Conservation (phyloP, 2,329 filamentous ascomycete genomes). For the Colletotrichum phormii region DNA sequence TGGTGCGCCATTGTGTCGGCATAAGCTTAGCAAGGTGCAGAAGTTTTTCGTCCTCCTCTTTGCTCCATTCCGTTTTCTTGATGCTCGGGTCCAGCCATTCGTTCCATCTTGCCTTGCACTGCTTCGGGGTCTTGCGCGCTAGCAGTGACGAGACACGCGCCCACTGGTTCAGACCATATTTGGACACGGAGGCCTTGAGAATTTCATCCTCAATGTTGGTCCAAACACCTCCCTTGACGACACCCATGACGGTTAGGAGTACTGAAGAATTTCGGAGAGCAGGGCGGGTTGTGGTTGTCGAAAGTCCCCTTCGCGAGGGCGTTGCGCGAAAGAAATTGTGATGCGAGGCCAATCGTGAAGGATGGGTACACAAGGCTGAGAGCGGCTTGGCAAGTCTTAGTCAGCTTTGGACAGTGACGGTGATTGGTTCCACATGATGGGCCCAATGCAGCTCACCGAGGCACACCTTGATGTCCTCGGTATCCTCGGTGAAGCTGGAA, state of each 20-base stretch:
- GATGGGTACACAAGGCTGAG: slow-evolving; percentile 32
- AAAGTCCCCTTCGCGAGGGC: slow-evolving; percentile 25
- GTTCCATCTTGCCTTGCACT: slow-evolving; percentile 98
- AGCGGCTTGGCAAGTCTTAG: neutral
- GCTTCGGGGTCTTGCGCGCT: slow-evolving; percentile 96
- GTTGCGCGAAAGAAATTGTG: slow-evolving; percentile 9
- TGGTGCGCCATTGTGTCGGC: slow-evolving; percentile 99
- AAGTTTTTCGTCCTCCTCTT: slow-evolving; percentile 98
- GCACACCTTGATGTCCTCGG: neutral
- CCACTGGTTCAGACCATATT: slow-evolving; percentile 98
- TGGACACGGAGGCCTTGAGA: slow-evolving; percentile 93
- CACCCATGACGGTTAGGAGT: slow-evolving; percentile 65
- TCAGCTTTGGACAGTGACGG: neutral
- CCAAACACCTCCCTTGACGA: slow-evolving; percentile 81
- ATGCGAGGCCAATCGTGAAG: slow-evolving; percentile 25
- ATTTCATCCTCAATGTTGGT: slow-evolving; percentile 92
- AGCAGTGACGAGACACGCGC: slow-evolving; percentile 97
- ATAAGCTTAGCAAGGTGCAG: slow-evolving; percentile 97
- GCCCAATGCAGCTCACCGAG: neutral
- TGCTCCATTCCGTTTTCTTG: slow-evolving; percentile 98
- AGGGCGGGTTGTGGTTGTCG: neutral
- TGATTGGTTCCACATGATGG: slow-evolving; percentile 9
- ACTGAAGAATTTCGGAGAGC: neutral
- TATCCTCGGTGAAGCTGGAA: neutral
- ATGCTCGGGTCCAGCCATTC: slow-evolving; percentile 99